Conservation (phyloP, 225 moss, liverwort and hornwort genomes). For the Pseudoscleropodium purum region DNA sequence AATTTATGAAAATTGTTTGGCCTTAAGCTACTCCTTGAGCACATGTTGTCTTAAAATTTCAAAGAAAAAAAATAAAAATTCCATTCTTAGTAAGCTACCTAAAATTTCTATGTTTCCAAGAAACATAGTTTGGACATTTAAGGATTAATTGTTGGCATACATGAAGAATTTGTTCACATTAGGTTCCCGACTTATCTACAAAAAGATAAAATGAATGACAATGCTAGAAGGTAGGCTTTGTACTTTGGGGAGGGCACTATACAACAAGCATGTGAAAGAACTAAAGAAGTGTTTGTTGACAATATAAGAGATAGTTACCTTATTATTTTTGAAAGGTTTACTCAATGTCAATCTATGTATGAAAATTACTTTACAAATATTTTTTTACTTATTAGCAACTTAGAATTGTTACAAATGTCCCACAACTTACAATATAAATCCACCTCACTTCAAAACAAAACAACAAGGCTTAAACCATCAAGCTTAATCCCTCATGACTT, state of each 20-base stretch:
- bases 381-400: fast-evolving
- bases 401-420: not conserved
- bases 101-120: too few relatives aligned
- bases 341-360: not conserved
- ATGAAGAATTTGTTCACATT: not conserved
- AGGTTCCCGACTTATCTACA: fast-evolving
- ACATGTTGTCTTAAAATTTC: too few relatives aligned
- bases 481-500: not conserved
- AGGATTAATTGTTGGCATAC: not conserved
- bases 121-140: too few relatives aligned
- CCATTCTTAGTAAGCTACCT: too few relatives aligned
- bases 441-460: not conserved
- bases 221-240: not conserved
- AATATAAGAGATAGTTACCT: not conserved
- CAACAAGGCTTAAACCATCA: not conserved
- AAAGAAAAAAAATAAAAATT: too few relatives aligned
- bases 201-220: not conserved
- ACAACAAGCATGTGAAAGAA: not conserved
- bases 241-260: fast-evolving
- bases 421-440: not conserved
- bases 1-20: too few relatives aligned
- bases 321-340: not conserved
- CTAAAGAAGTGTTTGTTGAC: not conserved
- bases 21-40: too few relatives aligned
- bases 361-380: not conserved